Conservation (phyloP, 2,329 filamentous ascomycete genomes). For the Ceratocystis huliohia region DNA sequence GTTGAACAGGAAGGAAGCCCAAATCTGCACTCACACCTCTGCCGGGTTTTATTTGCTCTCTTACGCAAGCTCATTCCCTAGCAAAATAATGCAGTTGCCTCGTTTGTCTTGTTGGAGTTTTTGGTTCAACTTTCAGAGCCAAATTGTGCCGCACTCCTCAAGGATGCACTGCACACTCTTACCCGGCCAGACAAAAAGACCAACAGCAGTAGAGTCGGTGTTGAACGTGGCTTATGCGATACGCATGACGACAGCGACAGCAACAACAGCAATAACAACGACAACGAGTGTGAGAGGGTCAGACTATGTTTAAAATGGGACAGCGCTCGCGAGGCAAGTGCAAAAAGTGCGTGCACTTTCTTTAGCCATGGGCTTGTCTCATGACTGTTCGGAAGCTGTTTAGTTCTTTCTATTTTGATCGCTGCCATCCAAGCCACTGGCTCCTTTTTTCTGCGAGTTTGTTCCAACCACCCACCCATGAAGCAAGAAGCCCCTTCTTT, state of each 20-base stretch:
- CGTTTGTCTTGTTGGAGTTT: background rate
- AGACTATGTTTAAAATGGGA: too few species aligned
- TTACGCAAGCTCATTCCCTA: background rate
- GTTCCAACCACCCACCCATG: background rate
- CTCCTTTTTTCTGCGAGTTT: background rate
- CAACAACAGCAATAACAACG: background rate
- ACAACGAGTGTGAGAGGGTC: background rate
- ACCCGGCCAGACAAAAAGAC: too few species aligned
- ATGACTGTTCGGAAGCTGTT: background rate
- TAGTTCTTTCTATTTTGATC: conserved; percentile 17
- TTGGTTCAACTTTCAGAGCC: background rate
- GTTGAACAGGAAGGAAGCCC: background rate
- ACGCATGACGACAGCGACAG: background rate
- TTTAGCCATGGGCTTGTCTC: background rate
- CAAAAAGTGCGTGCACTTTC: background rate
- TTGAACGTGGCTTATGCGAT: background rate
- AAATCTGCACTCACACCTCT: background rate
- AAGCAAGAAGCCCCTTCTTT: too few species aligned
- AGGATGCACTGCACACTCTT: background rate
- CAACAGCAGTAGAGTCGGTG: background rate
- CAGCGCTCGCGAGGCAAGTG: too few species aligned
- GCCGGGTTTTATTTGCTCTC: background rate
- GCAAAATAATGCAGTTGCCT: background rate
- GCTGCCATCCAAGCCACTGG: conserved; percentile 16
- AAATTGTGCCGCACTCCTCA: background rate